Base-by-base conservation (phyloP, 2,329 filamentous ascomycete genomes). In the Cercospora brassicicola region DNA sequence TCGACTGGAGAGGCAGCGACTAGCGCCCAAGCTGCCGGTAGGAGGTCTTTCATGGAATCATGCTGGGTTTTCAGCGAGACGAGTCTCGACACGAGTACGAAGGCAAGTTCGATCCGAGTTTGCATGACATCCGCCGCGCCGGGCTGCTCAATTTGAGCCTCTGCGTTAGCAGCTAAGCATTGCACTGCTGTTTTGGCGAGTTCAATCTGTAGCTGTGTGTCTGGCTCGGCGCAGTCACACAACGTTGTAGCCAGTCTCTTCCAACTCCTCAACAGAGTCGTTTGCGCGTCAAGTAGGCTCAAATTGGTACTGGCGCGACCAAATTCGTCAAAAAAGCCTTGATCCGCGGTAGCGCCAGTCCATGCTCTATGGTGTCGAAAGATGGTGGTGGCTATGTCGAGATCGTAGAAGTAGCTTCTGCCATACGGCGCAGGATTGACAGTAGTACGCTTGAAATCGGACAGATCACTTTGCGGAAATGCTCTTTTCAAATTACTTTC, bases 201-300 rank as follows among this genome's bases (percentile, higher is more conserved):
- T 65, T 91, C 86, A 73, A 87, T 88, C 65, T 89, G 87, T 3
- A 94, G 82, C 26, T 84, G 82, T 45, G 82, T 79, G 62, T 87
- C 84, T 62, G 82, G 81, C 39, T 86, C 84, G 48, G 85, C 82
- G 64, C 74, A 76, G n/a, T 88, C 88, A 77, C 91, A 92, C 59
- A 99, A 85, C 76, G 97, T 94, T 60, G 95, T 85, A 13, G 94
- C 87, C 8, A 99, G 85, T 67, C 92, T 89, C 78, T 96, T 94
- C 93, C 94, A 98, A 65, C 92, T 91, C 74, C 92, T 89, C 71
- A 97, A 90, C 18, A 99, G 87, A 53, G 89, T 87, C 72, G 95
- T 90, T 82, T 99, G 93, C 26, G 94, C 92, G 78, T 98, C 93
- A 36, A 99, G 93, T 36, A 97, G 84, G 26, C 94, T 96, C 62